Conservation (phyloP, 345 rosid species). For the Kernera saxatilis region DNA sequence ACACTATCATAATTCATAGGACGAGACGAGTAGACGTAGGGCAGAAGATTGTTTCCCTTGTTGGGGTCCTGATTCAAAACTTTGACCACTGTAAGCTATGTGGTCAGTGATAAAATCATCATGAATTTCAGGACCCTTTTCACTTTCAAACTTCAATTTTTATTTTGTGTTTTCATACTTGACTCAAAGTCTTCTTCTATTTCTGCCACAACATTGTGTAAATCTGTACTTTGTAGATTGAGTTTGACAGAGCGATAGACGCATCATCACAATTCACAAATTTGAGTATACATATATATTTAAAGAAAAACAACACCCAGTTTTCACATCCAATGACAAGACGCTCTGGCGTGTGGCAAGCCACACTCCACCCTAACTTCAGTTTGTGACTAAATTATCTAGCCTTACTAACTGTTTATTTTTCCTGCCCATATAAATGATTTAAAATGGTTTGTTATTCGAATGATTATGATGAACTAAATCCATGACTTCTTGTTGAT, state of each 20-base stretch:
- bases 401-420: too few species aligned
- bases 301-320: conserved; percentile 12
- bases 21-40: not conserved
- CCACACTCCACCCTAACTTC: conserved; percentile 5
- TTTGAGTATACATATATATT: not conserved
- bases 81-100: conserved; percentile 22
- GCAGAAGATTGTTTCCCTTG: conserved; percentile 24
- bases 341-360: conserved; percentile 14
- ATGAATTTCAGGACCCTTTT: conserved; percentile 14
- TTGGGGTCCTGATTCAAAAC: conserved; percentile 10
- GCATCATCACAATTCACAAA: conserved; percentile 14
- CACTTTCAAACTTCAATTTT: not conserved
- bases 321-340: conserved; percentile 19
- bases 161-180: not conserved
- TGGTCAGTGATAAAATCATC: conserved; percentile 18
- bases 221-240: conserved; percentile 13
- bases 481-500: too few species aligned
- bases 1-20: not conserved
- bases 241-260: conserved; percentile 28
- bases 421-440: too few species aligned
- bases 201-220: conserved; percentile 8
- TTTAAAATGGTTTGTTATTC: too few species aligned
- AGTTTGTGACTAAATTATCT: not conserved
- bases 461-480: too few species aligned
- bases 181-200: conserved; percentile 1